Base-by-base conservation (phyloP, 2,329 filamentous ascomycete species). In the Ascocoryne sarcoides region DNA sequence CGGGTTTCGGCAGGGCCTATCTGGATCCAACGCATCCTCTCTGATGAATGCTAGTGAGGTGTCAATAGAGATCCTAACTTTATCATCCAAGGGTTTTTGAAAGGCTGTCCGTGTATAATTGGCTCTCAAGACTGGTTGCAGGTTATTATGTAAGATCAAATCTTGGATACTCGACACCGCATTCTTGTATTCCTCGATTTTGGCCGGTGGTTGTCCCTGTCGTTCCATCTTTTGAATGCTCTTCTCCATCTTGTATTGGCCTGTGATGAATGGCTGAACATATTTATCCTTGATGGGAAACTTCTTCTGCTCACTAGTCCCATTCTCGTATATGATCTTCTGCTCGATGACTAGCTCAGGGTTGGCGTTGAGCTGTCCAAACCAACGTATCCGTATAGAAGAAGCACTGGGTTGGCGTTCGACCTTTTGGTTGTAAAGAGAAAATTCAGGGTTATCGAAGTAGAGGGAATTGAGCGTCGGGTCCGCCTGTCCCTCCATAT, bases 91-190 rank as follows among this genome's bases (percentile, higher is more conserved):
- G 4, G 92, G 92, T 51, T 95, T 95, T 63, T 98, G 92, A 68
- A 96, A 98, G 1, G 92, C 92, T 1, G 88, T 94, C 47, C 92
- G 84, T 29, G 81, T 84, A 61, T 96, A 96, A 64, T 94, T 95
- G 47, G 92, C 92, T 37, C 92, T 79, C 39, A 98, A 63, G 21
- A 95, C 75, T 4, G 92, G 92, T 59, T 90, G 78, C 12, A 98
- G 69, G 40, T 84, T 74, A 55, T 85, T 77, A 35, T 84, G 73
- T 55, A 77, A 75, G 59, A 95, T 79, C 54, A 94, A 90, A 1
- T 71, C 68, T 60, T 95, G 87, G 30, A 96, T 84, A 45, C 81
- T 76, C 34, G 79, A 69, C 12, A 90, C 83, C 2, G 83, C 82
- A 26, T 70, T 69, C 61, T 82, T 82, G 58, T 93, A 81, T 17